Evolutionary conservation across 1,284 basidiomycete species (phyloP).

Genomic region (Malassezia dermatis): DNA sequence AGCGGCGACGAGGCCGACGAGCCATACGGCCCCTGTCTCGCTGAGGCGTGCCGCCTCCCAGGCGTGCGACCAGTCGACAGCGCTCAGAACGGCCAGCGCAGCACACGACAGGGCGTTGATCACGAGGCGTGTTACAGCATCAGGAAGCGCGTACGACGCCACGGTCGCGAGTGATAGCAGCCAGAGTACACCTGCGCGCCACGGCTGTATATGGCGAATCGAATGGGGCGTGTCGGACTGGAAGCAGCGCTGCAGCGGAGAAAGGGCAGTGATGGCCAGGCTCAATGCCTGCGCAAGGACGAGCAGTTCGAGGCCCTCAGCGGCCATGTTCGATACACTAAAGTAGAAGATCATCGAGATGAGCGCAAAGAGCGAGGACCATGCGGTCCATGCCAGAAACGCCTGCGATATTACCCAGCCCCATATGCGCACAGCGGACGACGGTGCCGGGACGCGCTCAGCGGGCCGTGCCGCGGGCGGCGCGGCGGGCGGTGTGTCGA

Average conservation of each 20-base stretch:
- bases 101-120: conserved; percentile 23
- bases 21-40: conserved; percentile 24
- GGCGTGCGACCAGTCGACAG: conserved; percentile 32
- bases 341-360: conserved; percentile 53
- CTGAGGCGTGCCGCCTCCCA: conserved; percentile 30
- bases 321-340: conserved; percentile 39
- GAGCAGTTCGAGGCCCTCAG: conserved; percentile 35
- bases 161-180: conserved; percentile 20
- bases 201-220: background rate
- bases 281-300: conserved; percentile 32
- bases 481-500: conserved; percentile 2
- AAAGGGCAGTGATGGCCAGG: conserved; percentile 19
- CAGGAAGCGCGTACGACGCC: conserved; percentile 23
- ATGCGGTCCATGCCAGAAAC: conserved; percentile 66
- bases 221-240: background rate
- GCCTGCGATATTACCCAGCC: conserved; percentile 3
- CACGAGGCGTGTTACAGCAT: conserved; percentile 23
- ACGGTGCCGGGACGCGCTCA: background rate
- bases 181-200: conserved; percentile 18
- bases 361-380: conserved; percentile 74
- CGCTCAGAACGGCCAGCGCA: conserved; percentile 21
- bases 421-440: background rate
- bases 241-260: conserved; percentile 13
- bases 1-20: conserved; percentile 30
- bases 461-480: background rate